Conservation (phyloP, 2,329 filamentous ascomycete species). For the Curvularia sp. region DNA sequence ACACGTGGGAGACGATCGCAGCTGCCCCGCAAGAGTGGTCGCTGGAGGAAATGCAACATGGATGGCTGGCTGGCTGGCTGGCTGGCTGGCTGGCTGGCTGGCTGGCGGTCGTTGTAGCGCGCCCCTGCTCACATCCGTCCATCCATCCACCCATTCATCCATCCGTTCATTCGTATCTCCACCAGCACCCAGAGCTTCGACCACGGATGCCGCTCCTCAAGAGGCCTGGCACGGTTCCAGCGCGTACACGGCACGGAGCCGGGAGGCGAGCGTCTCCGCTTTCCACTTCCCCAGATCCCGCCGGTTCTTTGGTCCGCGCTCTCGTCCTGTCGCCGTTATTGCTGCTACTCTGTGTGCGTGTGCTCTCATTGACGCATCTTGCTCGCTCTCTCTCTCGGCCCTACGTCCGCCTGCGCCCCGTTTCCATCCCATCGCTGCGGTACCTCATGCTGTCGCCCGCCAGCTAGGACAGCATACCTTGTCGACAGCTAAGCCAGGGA, state of each 20-base stretch:
- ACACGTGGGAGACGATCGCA: constrained; percentile 23
- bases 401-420: constrained; percentile 1
- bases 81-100: constrained; percentile 2
- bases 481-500: constrained; percentile 20
- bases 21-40: constrained; percentile 14
- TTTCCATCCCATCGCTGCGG: neutral
- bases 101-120: neutral
- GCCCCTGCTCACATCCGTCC: constrained; percentile 1
- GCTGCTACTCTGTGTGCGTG: constrained; percentile 5
- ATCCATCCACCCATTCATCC: neutral
- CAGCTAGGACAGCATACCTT: constrained; percentile 21
- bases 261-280: constrained; percentile 18
- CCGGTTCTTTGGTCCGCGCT: constrained; percentile 20
- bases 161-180: constrained; percentile 5
- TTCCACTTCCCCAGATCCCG: constrained; percentile 25
- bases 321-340: constrained; percentile 1
- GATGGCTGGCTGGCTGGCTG: neutral
- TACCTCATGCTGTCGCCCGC: constrained; percentile 16
- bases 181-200: constrained; percentile 3
- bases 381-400: constrained; percentile 3
- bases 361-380: constrained; percentile 4
- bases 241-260: constrained; percentile 13
- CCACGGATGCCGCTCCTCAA: neutral
- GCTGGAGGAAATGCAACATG: constrained; percentile 9
- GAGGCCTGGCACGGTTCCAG: neutral